Evolutionary conservation across 495 filamentous ascomycete genomes (phyloP), one percentile per base, ranked within the genome.

Genomic region (Oidiodendron maius): DNA sequence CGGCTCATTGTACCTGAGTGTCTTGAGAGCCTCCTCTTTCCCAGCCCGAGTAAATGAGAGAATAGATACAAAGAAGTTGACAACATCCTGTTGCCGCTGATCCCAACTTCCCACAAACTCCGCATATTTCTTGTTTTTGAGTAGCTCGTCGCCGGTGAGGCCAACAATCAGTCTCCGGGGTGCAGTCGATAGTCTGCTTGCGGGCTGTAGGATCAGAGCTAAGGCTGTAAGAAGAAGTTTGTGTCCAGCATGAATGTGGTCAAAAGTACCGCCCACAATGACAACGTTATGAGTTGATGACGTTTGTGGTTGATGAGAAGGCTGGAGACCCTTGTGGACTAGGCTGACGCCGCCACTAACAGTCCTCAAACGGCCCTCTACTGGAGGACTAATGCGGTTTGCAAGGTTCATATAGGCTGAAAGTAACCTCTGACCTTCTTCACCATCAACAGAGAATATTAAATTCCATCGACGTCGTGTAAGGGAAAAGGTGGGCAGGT

Each of bases 201-300:
- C 75, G 15, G 76, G 62, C 11, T 77, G 68, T 4, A 91, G 64
- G 9, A 87, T 71, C 41, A 96, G 71, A 3, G 85, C 83, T 8
- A 82, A 85, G 56, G 91, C 91, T 6, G 91, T 91, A 28, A 98
- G 71, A 5, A 98, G 78, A 18, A 96, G 74, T 61, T 96, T 96
- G 70, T 98, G 93, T n/a, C 93, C 93, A 22, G 87, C 78, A 61
- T 97, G 93, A 30, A 98, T 78, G 66, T 97, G 88, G 65, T 98
- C 93, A 62, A 97, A 98, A 3, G 93, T 97, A 16, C 93, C 93
- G 35, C 91, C 93, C 25, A 97, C 81, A n/a, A 79, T 81, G 25
- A 95, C 84, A 3, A 66, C 59, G 11, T 61, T 44, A 44, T 71
- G 63, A 11, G 44, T 25, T 18, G 28, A 26, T 1, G 41, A 30